Evolutionary conservation across 495 filamentous ascomycete species (phyloP), one percentile per base, ranked within the genome.

Genomic region (Penicillium steckii): DNA sequence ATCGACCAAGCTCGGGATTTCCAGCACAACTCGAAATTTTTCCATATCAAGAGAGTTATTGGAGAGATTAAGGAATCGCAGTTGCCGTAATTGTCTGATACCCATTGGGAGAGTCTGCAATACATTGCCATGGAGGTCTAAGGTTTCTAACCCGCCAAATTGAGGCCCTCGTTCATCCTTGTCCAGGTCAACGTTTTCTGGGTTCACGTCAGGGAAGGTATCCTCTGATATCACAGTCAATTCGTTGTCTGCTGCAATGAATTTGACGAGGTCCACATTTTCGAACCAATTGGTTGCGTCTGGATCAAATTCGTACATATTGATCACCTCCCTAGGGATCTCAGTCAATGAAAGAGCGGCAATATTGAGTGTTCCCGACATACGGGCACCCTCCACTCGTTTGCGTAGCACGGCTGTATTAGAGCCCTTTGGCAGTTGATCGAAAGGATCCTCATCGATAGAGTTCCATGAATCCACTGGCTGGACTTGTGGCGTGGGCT

Each of bases 231-330:
- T 77, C 27, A 77, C 71, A 58, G 86, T 81, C 48, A 99, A 63
- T 62, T 97, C 91, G 64, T 99, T 97, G 64, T 97, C 92, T 10
- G 94, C 92, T 26, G 88, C 91, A 56, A 92, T 83, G 43, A 99
- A 82, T 48, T 87, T 85, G 8, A 86, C 85, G n/a, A 99, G 74
- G 65, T 97, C 95, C 12, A 99, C 91, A 47, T 87, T 86, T 69
- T 97, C 93, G 24, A 91, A 92, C 94, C 94, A 98, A 37, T 86
- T 79, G 1, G 70, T 62, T 32, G 78, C 64, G 30, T 87, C 80
- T 5, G 88, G 73, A 51, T 86, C 85, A 30, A 79, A 78, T 40
- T 83, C 79, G 62, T 97, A 98, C 94, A 99, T 97, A 17, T 83
- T 83, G 72, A 95, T 69, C 2, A 97, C 89, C 58, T 93, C 90